Conservation (phyloP, 768 basidiomycete genomes). For the Collybia nuda region DNA sequence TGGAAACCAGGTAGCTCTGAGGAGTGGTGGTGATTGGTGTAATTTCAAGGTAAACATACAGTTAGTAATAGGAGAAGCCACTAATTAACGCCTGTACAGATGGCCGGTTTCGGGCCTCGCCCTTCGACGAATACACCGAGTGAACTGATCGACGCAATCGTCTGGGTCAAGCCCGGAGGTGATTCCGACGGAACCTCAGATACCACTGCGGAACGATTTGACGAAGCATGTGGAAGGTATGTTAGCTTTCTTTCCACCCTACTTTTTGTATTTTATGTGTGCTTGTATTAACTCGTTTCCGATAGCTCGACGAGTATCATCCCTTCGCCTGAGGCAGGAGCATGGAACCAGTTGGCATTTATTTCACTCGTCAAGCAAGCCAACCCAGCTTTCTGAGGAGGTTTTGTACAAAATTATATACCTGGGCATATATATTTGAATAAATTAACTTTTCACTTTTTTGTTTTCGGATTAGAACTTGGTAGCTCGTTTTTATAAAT, state of each 20-base stretch:
- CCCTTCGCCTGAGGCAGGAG: slow-evolving; percentile 35
- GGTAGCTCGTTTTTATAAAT: too few relatives aligned
- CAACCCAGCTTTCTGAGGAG: slow-evolving; percentile 18
- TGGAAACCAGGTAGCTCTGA: slow-evolving; percentile 23
- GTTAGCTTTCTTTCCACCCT: neutral
- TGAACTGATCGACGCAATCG: slow-evolving; percentile 33
- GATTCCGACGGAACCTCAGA: slow-evolving; percentile 39
- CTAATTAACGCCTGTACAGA: neutral
- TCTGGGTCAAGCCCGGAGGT: slow-evolving; percentile 42
- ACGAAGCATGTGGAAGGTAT: slow-evolving; percentile 22
- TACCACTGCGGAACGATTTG: slow-evolving; percentile 27
- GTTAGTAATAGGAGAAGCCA: neutral
- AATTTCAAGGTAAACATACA: slow-evolving; percentile 20
- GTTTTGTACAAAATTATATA: too few relatives aligned
- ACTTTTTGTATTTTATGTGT: too few relatives aligned
- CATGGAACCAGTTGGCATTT: slow-evolving; percentile 34
- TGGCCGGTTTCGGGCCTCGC: slow-evolving; percentile 32
- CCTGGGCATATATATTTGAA: too few relatives aligned
- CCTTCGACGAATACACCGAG: slow-evolving; percentile 29
- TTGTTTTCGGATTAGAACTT: too few relatives aligned
- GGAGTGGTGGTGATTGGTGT: slow-evolving; percentile 29
- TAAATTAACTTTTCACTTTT: too few relatives aligned
- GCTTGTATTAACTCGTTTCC: neutral
- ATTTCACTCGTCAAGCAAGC: slow-evolving; percentile 26
- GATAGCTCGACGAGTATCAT: slow-evolving; percentile 6